Conservation (phyloP, 2,329 filamentous ascomycete genomes). For the Pyrenochaeta sp. region DNA sequence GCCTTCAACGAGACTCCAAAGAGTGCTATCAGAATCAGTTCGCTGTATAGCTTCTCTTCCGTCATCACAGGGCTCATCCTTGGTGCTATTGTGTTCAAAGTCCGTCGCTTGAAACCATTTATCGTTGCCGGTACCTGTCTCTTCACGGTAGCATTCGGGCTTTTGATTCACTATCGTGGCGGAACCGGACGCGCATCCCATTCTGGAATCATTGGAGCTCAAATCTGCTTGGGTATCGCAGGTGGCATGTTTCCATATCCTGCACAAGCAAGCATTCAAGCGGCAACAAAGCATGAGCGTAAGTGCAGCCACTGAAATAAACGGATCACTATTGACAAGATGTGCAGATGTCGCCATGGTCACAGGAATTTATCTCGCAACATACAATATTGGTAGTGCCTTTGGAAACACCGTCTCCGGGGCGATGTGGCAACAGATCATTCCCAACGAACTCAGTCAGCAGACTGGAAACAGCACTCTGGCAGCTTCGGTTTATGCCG, state of each 20-base stretch:
- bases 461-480: slow-evolving; percentile 51
- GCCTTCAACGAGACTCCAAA: slow-evolving; percentile 66
- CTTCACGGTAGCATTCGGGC: slow-evolving; percentile 69
- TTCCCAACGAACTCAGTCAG: slow-evolving; percentile 53
- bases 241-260: slow-evolving; percentile 68
- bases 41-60: slow-evolving; percentile 65
- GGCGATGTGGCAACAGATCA: slow-evolving; percentile 66
- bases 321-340: not conserved
- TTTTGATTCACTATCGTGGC: slow-evolving; percentile 69
- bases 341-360: slow-evolving; percentile 64
- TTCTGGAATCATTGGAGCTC: slow-evolving; percentile 67
- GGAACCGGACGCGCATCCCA: slow-evolving; percentile 53
- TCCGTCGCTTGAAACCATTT: slow-evolving; percentile 67
- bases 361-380: slow-evolving; percentile 68
- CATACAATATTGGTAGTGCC: slow-evolving; percentile 69
- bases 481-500: slow-evolving; percentile 51
- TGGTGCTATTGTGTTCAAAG: slow-evolving; percentile 62
- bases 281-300: slow-evolving; percentile 58
- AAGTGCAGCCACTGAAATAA: not conserved
- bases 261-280: slow-evolving; percentile 60
- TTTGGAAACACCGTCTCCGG: slow-evolving; percentile 68
- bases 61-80: slow-evolving; percentile 65
- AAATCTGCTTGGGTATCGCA: slow-evolving; percentile 68
- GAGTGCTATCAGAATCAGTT: slow-evolving; percentile 65
- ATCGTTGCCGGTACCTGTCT: slow-evolving; percentile 67